A percentile compares a stretch with the other conserved stretches of the same genome.
phyloP scores from a whole-genome alignment of 352 stramenopile genomes.

The Globisporangium ultimum region DNA sequence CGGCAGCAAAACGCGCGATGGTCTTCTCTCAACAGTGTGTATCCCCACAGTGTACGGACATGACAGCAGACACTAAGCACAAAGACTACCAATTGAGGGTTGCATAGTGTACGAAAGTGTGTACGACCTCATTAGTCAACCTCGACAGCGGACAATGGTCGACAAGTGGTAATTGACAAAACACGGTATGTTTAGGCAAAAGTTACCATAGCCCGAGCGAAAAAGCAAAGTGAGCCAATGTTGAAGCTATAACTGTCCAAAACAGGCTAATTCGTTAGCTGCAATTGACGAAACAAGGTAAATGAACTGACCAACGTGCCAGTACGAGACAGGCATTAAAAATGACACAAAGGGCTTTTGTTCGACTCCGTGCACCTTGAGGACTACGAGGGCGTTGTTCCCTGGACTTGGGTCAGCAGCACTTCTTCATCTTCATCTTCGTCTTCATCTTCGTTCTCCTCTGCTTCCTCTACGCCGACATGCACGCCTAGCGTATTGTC shows the following conservation, averaged over 20 bases:
- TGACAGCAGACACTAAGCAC: too few species aligned
- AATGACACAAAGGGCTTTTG: too few species aligned
- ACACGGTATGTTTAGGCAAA: background rate
- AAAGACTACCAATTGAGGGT: background rate
- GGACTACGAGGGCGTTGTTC: background rate
- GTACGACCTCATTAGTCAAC: background rate
- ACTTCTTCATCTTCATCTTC: slow-evolving; percentile 21
- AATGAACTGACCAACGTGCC: background rate
- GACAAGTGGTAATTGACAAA: background rate
- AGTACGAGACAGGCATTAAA: too few species aligned
- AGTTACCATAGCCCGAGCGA: background rate
- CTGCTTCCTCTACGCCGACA: slow-evolving; percentile 15
- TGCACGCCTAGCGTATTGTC: slow-evolving; percentile 11
- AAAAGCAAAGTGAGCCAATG: background rate
- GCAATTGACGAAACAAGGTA: background rate
- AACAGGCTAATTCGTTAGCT: background rate
- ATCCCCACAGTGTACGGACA: slow-evolving; percentile 14
- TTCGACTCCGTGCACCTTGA: too few species aligned
- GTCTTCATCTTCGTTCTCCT: slow-evolving; percentile 17
- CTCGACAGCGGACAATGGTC: too few species aligned
- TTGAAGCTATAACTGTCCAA: background rate
- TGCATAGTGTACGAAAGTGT: background rate
- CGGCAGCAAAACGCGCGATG: background rate
- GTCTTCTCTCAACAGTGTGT: slow-evolving; percentile 10
- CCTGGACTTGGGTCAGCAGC: slow-evolving; percentile 1